Conservation (phyloP, 805 yeast species). For the Jamesozyma lodderae region DNA sequence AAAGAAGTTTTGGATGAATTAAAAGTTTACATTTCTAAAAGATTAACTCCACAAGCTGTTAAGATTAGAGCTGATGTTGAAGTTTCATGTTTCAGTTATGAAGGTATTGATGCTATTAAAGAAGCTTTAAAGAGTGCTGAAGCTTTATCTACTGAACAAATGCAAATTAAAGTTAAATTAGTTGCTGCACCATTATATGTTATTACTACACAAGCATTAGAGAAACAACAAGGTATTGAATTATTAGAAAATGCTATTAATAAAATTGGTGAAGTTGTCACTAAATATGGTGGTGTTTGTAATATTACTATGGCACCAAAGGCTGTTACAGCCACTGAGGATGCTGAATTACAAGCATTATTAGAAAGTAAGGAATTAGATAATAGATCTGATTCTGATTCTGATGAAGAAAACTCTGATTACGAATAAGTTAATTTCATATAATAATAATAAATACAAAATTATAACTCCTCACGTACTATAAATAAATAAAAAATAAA, state of each 20-base stretch:
- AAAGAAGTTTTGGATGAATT: conserved; percentile 74
- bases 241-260: conserved; percentile 71
- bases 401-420: conserved; percentile 52
- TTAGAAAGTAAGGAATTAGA: conserved; percentile 90
- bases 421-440: conserved; percentile 25
- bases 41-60: conserved; percentile 96
- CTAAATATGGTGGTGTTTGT: conserved; percentile 72
- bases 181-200: conserved; percentile 98
- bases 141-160: conserved; percentile 66
- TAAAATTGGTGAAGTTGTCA: conserved; percentile 61
- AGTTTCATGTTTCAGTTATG: conserved; percentile 93
- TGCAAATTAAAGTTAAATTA: conserved; percentile 85
- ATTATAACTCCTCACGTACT: background rate
- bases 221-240: conserved; percentile 81
- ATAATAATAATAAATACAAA: background rate
- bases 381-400: conserved; percentile 76
- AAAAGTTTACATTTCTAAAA: conserved; percentile 76
- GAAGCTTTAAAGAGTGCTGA: conserved; percentile 83
- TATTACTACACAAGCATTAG: conserved; percentile 84
- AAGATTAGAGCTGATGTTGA: conserved; percentile 98
- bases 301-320: conserved; percentile 96
- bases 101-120: conserved; percentile 96
- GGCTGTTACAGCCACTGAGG: conserved; percentile 97
- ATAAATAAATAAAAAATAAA: too few species aligned
- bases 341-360: conserved; percentile 92